A percentile compares a stretch with the other conserved stretches of the same genome.
phyloP scores from a whole-genome alignment of 768 basidiomycete species.

The Termitomyces titanicus region DNA sequence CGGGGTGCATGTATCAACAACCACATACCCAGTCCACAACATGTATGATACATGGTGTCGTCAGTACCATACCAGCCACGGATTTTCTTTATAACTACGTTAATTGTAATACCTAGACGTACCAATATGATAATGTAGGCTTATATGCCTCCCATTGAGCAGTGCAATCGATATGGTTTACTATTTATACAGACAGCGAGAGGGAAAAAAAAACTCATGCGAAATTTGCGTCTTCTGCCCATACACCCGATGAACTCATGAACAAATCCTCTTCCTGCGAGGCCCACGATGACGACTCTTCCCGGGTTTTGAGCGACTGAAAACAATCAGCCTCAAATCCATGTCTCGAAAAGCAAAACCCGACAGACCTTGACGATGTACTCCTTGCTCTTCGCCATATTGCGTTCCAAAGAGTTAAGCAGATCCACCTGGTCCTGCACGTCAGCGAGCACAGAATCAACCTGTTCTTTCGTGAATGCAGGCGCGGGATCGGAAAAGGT shows the following conservation, averaged over 20 bases:
- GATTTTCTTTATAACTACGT: slow-evolving; percentile 1
- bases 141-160: neutral
- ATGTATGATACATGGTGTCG: neutral
- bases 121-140: slow-evolving; percentile 4
- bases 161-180: neutral
- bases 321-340: neutral
- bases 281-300: slow-evolving; percentile 17
- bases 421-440: slow-evolving; percentile 52
- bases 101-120: slow-evolving; percentile 6
- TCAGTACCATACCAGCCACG: neutral
- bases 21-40: neutral
- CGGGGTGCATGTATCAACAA: neutral
- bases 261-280: slow-evolving; percentile 20
- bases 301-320: slow-evolving; percentile 20
- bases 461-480: slow-evolving; percentile 54
- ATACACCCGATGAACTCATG: neutral
- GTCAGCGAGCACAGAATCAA: slow-evolving; percentile 53
- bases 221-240: slow-evolving; percentile 10
- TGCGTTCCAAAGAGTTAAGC: slow-evolving; percentile 48
- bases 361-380: slow-evolving; percentile 63
- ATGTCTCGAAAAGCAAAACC: neutral
- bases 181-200: neutral
- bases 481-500: slow-evolving; percentile 66
- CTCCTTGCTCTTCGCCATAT: slow-evolving; percentile 63
- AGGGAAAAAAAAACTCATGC: neutral